Base-by-base conservation (phyloP, 2,329 filamentous ascomycete genomes). In the Alternaria panax region DNA sequence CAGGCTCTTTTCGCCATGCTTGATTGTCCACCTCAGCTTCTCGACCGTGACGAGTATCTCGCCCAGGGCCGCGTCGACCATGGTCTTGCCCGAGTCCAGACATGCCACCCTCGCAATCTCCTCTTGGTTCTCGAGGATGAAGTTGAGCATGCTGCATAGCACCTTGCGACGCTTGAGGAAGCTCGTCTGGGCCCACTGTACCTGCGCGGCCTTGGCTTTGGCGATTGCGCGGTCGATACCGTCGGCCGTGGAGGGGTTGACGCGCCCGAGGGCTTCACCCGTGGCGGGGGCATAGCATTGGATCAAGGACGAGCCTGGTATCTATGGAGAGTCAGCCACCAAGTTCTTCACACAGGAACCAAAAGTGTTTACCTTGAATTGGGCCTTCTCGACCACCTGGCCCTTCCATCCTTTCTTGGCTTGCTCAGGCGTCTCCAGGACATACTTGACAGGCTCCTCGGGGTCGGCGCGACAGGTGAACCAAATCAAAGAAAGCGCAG, bases 1-100 rank as follows among this genome's bases (percentile, higher is more conserved):
- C 66, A 99, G 80, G 0, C 93, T 91, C 71, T 87, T 87, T 79
- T 97, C 93, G 69, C 95, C 95, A 79, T 99, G 92, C 65, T 88
- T 83, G 63, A 98, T 89, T 3, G 93, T 97, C 95, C 95, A 99
- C 74, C 91, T 89, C 60, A 99, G 85, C 82, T 97, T 97, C 83
- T 98, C 95, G 0, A 87, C 89, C 7, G 95, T 97, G 41, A 97
- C 93, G 55, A 99, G 84, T 64, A 98, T 93, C 84, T 99, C 95
- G 52, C 95, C 95, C 56, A 99, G 88, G 68, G 91, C 89, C 1
- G 94, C 95, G 80, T 99, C 95, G 38, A 98, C 88, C 83, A 94
- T 91, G 2, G 96, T 97, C 84, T 99, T 99, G 64, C 95, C 95
- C 41, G 92, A 96, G 80, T 99, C 95, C 34, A 97, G 84, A 73